Evolutionary conservation across 2,329 filamentous ascomycete species (phyloP).

Genomic region (Chalaropsis ovoidea): DNA sequence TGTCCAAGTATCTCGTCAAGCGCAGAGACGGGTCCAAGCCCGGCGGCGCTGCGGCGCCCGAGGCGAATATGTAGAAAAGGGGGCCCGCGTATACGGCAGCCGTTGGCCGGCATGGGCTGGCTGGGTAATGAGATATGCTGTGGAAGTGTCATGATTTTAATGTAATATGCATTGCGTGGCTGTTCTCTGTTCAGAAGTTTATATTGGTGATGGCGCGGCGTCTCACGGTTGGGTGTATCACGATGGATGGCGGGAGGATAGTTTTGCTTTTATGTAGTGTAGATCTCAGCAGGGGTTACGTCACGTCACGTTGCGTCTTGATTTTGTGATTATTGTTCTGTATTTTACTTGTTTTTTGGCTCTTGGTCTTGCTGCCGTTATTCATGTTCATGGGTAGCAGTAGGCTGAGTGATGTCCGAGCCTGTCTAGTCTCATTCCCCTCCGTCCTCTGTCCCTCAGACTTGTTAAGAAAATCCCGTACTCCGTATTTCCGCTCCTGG

Average conservation of each 20-base stretch:
- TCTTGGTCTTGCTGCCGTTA: not conserved
- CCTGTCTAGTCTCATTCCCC: not conserved
- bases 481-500: not conserved
- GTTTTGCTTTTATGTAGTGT: not conserved
- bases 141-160: conserved; percentile 9
- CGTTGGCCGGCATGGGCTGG: not conserved
- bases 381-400: not conserved
- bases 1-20: conserved; percentile 77
- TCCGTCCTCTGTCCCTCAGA: not conserved
- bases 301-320: not conserved
- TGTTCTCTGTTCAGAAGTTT: not conserved
- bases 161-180: conserved; percentile 5
- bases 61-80: conserved; percentile 16
- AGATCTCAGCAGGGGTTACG: not conserved
- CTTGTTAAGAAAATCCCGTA: no score
- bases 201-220: not conserved
- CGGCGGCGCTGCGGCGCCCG: conserved; percentile 12
- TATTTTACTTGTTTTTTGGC: not conserved
- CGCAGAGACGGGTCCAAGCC: conserved; percentile 33
- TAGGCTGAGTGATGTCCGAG: not conserved
- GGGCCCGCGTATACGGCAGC: no score
- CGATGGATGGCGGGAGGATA: not conserved
- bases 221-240: not conserved
- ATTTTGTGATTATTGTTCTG: not conserved
- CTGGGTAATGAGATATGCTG: not conserved